Evolutionary conservation across 2,329 filamentous ascomycete genomes (phyloP).

Genomic region (Aspergillus versicolor): DNA sequence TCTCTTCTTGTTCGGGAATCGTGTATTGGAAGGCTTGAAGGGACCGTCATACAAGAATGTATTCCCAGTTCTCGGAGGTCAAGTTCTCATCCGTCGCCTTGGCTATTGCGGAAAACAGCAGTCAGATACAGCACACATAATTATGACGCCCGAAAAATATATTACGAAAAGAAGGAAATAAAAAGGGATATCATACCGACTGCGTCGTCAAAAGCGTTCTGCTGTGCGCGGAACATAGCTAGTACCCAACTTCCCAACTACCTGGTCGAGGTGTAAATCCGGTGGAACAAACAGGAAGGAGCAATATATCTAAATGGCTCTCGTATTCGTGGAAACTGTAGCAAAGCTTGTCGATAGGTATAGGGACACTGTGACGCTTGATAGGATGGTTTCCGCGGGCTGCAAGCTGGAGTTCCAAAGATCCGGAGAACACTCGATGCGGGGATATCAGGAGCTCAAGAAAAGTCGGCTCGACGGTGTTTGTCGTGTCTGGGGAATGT

Average conservation of each 20-base stretch:
- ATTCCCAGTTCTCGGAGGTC: constrained; percentile 79
- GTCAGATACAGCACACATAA: constrained; percentile 23
- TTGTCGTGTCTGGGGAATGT: no score
- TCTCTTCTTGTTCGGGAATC: background rate
- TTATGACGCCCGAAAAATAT: no score
- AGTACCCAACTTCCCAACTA: background rate
- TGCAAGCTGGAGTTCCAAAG: constrained; percentile 9
- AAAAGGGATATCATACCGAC: constrained; percentile 51
- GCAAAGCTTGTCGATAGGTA: background rate
- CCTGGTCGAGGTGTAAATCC: background rate
- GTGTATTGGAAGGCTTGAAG: background rate
- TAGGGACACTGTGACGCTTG: background rate
- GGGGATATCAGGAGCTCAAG: constrained; percentile 9
- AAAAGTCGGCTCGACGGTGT: background rate
- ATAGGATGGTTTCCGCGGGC: background rate
- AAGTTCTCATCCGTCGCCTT: constrained; percentile 97
- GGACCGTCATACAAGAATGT: constrained; percentile 54
- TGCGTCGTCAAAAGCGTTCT: constrained; percentile 69
- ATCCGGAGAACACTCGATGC: constrained; percentile 11
- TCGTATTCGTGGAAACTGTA: background rate
- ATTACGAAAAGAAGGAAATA: constrained; percentile 14
- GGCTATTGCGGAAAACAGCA: constrained; percentile 45
- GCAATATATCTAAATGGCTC: background rate
- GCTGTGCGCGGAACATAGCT: constrained; percentile 60
- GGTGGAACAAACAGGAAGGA: background rate